phyloP scores from a whole-genome alignment of 2,329 filamentous ascomycete genomes.

The Apiospora rasikravindrae region DNA sequence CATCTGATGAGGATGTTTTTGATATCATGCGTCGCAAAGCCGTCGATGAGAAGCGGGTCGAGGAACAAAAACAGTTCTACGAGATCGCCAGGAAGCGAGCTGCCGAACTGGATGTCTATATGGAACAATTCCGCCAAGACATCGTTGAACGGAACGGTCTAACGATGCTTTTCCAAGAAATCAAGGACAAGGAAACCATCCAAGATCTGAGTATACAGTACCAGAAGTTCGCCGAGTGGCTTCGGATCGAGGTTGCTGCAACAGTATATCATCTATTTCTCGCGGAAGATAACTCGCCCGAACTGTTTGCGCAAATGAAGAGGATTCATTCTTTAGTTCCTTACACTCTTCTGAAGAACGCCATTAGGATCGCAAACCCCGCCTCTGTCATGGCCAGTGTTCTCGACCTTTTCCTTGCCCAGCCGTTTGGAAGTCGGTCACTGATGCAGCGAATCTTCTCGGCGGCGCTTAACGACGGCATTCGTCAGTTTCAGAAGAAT shows the following conservation, averaged over 20 bases:
- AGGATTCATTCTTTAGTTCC: conserved; percentile 94
- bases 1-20: conserved; percentile 80
- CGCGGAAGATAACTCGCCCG: conserved; percentile 96
- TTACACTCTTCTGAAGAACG: conserved; percentile 92
- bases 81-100: conserved; percentile 91
- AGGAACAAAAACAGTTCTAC: conserved; percentile 94
- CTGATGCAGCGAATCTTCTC: conserved; percentile 94
- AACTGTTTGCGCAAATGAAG: conserved; percentile 92
- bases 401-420: conserved; percentile 92
- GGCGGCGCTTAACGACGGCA: conserved; percentile 88
- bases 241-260: conserved; percentile 94
- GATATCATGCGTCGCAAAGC: conserved; percentile 82
- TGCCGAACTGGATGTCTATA: conserved; percentile 93
- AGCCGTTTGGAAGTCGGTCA: conserved; percentile 89
- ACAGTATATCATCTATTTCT: conserved; percentile 97
- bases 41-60: conserved; percentile 85
- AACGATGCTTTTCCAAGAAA: conserved; percentile 90
- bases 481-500: conserved; percentile 81
- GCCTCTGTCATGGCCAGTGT: conserved; percentile 97
- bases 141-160: conserved; percentile 79
- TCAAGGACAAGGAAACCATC: conserved; percentile 87
- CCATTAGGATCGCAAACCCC: conserved; percentile 94
- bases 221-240: conserved; percentile 97
- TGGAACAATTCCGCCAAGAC: conserved; percentile 84
- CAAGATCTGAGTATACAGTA: conserved; percentile 91